A percentile compares a stretch with the other conserved stretches of the same genome.
phyloP scores from a whole-genome alignment of 164 flowering plant species.

The Vitis vinifera region ASM3070453v1 NC_081809.1:5760501-5761000 shows the following conservation, averaged over 20 bases:
- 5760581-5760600: conserved; percentile 63
- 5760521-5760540: conserved; percentile 70
- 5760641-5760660: conserved; percentile 51
- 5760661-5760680: conserved; percentile 45
- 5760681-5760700: conserved; percentile 52
- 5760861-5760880: too few species aligned
- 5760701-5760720: conserved; percentile 54
- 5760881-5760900: too few species aligned
- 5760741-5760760: conserved; percentile 49
- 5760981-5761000: too few species aligned
- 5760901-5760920: too few species aligned
- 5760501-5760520: conserved; percentile 76
- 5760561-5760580: conserved; percentile 56
- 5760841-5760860: too few species aligned
- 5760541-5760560: conserved; percentile 50
- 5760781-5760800: conserved; percentile 23
- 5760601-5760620: conserved; percentile 52
- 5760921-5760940: background rate
- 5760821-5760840: conserved; percentile 24
- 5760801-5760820: conserved; percentile 29
- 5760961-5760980: background rate
- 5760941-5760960: background rate
- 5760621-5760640: conserved; percentile 37
- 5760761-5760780: conserved; percentile 53
- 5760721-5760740: conserved; percentile 49